Conservation (phyloP, 345 rosid genomes). For the Salix viminalis region DNA sequence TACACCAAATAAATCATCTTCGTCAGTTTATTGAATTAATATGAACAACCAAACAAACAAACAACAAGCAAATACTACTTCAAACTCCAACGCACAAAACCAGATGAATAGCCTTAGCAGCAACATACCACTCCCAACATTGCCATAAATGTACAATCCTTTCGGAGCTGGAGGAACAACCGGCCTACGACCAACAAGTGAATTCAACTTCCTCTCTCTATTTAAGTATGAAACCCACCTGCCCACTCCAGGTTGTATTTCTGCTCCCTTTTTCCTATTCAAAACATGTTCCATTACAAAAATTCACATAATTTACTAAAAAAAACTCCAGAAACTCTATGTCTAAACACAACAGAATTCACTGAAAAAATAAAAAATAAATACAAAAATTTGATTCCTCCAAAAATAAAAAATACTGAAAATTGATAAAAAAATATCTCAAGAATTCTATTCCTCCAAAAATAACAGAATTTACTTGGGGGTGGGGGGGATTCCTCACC, state of each 20-base stretch:
- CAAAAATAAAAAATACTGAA: not conserved
- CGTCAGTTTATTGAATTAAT: not conserved
- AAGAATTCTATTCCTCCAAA: too few species aligned
- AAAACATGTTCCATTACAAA: not conserved
- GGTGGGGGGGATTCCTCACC: constrained; percentile 25
- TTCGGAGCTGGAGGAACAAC: constrained; percentile 74
- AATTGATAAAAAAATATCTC: not conserved
- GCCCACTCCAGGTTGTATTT: constrained; percentile 83
- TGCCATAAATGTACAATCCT: constrained; percentile 86
- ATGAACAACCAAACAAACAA: not conserved
- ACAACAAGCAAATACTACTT: not conserved
- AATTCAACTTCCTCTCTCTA: constrained; percentile 79
- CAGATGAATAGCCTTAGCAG: constrained; percentile 8
- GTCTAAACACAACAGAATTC: too few species aligned
- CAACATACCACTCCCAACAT: constrained; percentile 84
- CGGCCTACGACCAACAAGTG: constrained; percentile 68
- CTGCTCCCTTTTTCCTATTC: constrained; percentile 47
- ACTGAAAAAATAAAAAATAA: too few species aligned
- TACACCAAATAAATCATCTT: constrained; percentile 22
- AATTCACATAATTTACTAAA: not conserved
- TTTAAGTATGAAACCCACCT: constrained; percentile 95
- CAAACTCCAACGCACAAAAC: not conserved
- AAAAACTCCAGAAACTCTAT: too few species aligned
- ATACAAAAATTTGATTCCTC: too few species aligned
- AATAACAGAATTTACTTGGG: too few species aligned